A percentile compares a stretch with the other conserved stretches of the same genome.
Conservation (phyloP, 2,329 filamentous ascomycete genomes). For the Neofusicoccum kwambonambiense region DNA sequence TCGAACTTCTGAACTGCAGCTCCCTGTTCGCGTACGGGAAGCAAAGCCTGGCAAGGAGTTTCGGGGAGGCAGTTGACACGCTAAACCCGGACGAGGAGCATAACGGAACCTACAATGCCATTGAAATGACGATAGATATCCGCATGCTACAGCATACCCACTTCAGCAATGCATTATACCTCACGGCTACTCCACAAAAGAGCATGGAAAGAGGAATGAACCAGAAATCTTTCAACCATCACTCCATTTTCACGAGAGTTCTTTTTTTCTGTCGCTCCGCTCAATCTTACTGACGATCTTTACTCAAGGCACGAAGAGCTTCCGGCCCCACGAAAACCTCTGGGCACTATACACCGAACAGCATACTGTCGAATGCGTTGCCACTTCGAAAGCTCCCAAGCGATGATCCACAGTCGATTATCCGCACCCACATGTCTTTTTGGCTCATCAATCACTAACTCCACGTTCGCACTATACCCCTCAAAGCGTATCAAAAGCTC, state of each 20-base stretch:
- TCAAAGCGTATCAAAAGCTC: background rate
- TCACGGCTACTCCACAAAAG: background rate
- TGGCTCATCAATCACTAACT: background rate
- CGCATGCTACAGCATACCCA: background rate
- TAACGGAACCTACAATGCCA: background rate
- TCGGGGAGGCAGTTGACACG: background rate
- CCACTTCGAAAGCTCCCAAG: background rate
- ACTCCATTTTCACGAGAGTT: background rate
- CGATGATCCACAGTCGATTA: background rate
- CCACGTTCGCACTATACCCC: background rate
- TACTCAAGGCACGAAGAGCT: background rate
- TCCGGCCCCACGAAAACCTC: background rate
- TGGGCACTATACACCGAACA: constrained; percentile 6
- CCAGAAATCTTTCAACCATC: background rate
- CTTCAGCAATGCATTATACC: background rate
- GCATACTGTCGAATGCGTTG: constrained; percentile 1
- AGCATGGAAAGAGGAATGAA: background rate
- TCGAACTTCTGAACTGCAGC: background rate
- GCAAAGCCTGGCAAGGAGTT: background rate
- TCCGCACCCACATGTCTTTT: background rate
- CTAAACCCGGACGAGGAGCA: background rate
- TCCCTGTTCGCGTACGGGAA: background rate
- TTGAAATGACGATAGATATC: background rate
- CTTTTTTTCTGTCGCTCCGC: background rate
- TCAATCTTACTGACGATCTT: background rate